Percentiles rank a stretch among this genome's conserved stretches.
These are phyloP conservation scores for Mesotaenium endlicherianum DNA, from an alignment of 139 green algal genomes.

Conservation along the genomic window DNA sequence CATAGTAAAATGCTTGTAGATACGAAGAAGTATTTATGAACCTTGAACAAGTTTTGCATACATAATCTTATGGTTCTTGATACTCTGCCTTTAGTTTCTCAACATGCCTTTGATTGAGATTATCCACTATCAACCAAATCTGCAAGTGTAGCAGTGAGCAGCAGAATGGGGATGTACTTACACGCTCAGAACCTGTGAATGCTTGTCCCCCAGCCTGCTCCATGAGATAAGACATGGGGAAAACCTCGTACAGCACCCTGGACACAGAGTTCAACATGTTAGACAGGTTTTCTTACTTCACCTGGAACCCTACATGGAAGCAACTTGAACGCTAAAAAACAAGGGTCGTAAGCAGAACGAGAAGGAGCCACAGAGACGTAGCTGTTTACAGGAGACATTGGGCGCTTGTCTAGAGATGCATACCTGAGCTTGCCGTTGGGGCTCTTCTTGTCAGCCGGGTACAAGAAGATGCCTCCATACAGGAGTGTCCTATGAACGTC, in stretches of 20 bases:
- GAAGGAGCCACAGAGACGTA: too few relatives aligned
- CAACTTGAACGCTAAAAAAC: neutral
- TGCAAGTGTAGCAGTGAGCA: neutral
- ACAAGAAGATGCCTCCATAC: slow-evolving; percentile 76
- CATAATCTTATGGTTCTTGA: neutral
- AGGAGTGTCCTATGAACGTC: slow-evolving; percentile 76
- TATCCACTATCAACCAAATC: too few relatives aligned
- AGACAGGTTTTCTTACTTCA: neutral
- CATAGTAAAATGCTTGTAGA: neutral
- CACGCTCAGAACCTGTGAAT: slow-evolving; percentile 64
- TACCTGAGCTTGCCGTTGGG: slow-evolving; percentile 66
- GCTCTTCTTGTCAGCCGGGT: slow-evolving; percentile 71
- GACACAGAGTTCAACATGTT: neutral
- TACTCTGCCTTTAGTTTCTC: neutral
- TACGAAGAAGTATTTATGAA: neutral
- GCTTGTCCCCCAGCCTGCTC: slow-evolving; percentile 64
- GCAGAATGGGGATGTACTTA: slow-evolving; percentile 49
- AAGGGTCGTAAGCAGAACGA: too few relatives aligned
- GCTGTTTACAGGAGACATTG: too few relatives aligned
- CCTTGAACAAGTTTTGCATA: too few relatives aligned
- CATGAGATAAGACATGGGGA: slow-evolving; percentile 67
- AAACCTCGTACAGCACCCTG: slow-evolving; percentile 74
- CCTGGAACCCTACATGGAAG: neutral
- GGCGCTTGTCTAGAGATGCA: neutral
- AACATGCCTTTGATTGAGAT: neutral